Evolutionary conservation across 345 rosid genomes (phyloP), one percentile per base, ranked within the genome.

Genomic region (Luvunga scandens): DNA sequence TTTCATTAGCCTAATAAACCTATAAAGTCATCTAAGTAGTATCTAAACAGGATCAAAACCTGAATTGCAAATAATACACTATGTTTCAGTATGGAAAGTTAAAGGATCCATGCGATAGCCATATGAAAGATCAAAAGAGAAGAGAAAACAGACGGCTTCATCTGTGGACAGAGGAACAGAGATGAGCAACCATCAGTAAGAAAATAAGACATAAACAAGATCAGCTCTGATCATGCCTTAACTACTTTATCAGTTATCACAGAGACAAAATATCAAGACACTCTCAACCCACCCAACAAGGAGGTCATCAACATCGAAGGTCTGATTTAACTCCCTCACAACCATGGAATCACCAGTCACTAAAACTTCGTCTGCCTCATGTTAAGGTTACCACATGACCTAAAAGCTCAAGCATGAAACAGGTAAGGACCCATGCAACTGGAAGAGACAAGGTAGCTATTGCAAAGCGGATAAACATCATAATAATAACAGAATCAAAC

Each of bases 1-100:
- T 73, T 61, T 38, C 56, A 73, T 73, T 25, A 25, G 77, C 55
- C 31, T 62, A 39, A 33, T 13, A 60, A 59, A 61, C 67, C 31
- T 61, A 27, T 16, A 7, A 39, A 27, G 30, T 73, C 30, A 36
- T 45, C 66, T 13, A 6, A 13, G 28, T 72, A 21, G 9, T 45
- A 69, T 42, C 24, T 73, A 59, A 53, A 22, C 64, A 56, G 48
- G 64, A 55, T 72, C 48, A 38, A 34, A 72, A 57, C 16, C 50
- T 24, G 36, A 50, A 61, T 25, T 74, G 30, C 59, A 28, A 34
- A 14, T 36, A 2, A 22, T 36, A 21, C 27, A 27, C 59, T 65
- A 61, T 14, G 60, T 74, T 74, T 63, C 69, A 74, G 53, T 24
- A 74, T 3, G 25, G 36, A 12, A 73, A 61, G 34, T 28, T 60